Conservation (phyloP, 1,139 yeast genomes). For the Suhomyces taliae region DNA sequence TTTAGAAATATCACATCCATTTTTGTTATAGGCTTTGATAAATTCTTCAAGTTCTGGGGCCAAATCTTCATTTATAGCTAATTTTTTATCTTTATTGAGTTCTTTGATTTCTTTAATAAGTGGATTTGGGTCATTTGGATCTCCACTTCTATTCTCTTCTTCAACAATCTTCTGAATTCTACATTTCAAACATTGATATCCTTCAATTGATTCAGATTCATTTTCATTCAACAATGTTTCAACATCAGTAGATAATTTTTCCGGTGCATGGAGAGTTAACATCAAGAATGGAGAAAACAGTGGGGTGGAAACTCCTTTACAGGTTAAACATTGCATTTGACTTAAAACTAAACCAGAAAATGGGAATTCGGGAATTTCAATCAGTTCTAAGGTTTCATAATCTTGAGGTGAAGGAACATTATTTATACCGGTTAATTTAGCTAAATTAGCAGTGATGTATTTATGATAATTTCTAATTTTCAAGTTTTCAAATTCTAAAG, state of each 20-base stretch:
- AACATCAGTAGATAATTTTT: slow-evolving; percentile 47
- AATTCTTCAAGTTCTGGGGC: slow-evolving; percentile 43
- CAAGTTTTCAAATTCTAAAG: slow-evolving; percentile 66
- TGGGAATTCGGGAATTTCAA: slow-evolving; percentile 63
- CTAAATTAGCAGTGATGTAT: slow-evolving; percentile 11
- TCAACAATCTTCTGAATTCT: slow-evolving; percentile 52
- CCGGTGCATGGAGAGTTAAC: slow-evolving; percentile 75
- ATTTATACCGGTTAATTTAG: slow-evolving; percentile 7
- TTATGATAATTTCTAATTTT: slow-evolving; percentile 37
- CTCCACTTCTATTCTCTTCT: slow-evolving; percentile 6
- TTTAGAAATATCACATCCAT: slow-evolving; percentile 44
- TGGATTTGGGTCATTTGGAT: background rate
- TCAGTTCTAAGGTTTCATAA: slow-evolving; percentile 24
- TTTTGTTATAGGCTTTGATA: slow-evolving; percentile 45
- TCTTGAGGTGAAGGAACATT: slow-evolving; percentile 13
- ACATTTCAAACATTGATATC: slow-evolving; percentile 77
- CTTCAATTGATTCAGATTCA: slow-evolving; percentile 72
- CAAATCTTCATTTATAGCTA: slow-evolving; percentile 65
- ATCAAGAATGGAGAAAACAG: slow-evolving; percentile 65
- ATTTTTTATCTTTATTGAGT: slow-evolving; percentile 31
- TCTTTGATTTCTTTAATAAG: slow-evolving; percentile 17
- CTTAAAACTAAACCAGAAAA: slow-evolving; percentile 68
- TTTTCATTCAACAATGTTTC: slow-evolving; percentile 56
- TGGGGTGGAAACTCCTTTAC: slow-evolving; percentile 64
- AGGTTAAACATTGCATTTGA: slow-evolving; percentile 66